Evolutionary conservation across 2,329 filamentous ascomycete genomes (phyloP).

Genomic region (Zelopaecilomyces penicillatus): DNA sequence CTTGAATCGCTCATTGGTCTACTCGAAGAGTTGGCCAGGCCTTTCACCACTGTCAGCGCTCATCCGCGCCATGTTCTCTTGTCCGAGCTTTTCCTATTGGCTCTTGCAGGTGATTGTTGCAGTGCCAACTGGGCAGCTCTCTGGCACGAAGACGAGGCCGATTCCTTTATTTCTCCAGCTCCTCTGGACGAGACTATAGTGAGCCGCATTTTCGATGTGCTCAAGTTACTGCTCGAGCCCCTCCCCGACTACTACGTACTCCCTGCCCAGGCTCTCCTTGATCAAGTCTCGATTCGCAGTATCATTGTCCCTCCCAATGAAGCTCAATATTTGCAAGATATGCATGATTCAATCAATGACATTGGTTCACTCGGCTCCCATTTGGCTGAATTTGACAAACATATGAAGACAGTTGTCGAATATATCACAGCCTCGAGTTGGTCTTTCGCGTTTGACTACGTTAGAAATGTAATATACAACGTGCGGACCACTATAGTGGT

Average conservation of each 20-base stretch:
- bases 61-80: slow-evolving; percentile 53
- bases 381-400: slow-evolving; percentile 41
- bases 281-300: slow-evolving; percentile 36
- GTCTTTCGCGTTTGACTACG: slow-evolving; percentile 49
- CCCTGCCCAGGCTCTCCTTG: slow-evolving; percentile 48
- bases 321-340: slow-evolving; percentile 11
- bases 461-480: slow-evolving; percentile 43
- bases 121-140: slow-evolving; percentile 49
- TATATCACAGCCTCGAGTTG: slow-evolving; percentile 59
- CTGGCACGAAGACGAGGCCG: slow-evolving; percentile 18
- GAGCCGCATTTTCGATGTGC: slow-evolving; percentile 44
- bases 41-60: slow-evolving; percentile 40
- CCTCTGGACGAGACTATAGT: slow-evolving; percentile 44
- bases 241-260: slow-evolving; percentile 49
- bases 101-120: slow-evolving; percentile 57
- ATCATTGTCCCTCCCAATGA: slow-evolving; percentile 25
- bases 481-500: slow-evolving; percentile 36
- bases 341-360: slow-evolving; percentile 11
- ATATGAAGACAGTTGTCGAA: slow-evolving; percentile 50
- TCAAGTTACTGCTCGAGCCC: slow-evolving; percentile 50
- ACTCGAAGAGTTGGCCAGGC: slow-evolving; percentile 49
- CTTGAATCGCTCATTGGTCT: slow-evolving; percentile 49
- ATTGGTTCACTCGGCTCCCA: slow-evolving; percentile 25
- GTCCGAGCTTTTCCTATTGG: slow-evolving; percentile 57
- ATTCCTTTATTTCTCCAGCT: slow-evolving; percentile 20